phyloP scores from a whole-genome alignment of 306 rosid species.

The Oemleria cerasiformis region DNA sequence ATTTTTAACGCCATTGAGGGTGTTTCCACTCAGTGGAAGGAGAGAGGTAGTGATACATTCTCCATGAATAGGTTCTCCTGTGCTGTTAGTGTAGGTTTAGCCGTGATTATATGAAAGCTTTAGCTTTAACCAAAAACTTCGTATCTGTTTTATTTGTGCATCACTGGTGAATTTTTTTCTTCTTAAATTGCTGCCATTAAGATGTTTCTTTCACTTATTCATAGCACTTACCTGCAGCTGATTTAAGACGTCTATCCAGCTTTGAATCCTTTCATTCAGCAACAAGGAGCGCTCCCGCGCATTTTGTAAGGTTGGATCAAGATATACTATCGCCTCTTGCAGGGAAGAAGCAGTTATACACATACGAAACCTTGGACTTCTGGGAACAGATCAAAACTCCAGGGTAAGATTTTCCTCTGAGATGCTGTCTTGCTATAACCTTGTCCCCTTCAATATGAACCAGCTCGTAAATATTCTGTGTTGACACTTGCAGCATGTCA shows the following conservation, averaged over 20 bases:
- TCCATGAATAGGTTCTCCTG: neutral
- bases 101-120: neutral
- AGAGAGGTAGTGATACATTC: constrained; percentile 52
- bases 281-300: constrained; percentile 68
- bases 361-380: constrained; percentile 77
- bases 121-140: neutral
- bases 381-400: constrained; percentile 99
- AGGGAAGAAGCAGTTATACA: constrained; percentile 84
- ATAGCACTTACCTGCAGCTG: constrained; percentile 51
- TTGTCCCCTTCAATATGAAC: constrained; percentile 12
- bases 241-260: constrained; percentile 87
- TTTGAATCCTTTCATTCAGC: constrained; percentile 86
- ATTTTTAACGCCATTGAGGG: constrained; percentile 72
- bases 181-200: neutral
- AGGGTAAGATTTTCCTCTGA: constrained; percentile 45
- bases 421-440: constrained; percentile 13
- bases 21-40: constrained; percentile 76
- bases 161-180: neutral
- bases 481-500: constrained; percentile 73
- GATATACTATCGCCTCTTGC: constrained; percentile 96
- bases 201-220: neutral
- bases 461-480: constrained; percentile 10
- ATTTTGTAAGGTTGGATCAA: constrained; percentile 93
- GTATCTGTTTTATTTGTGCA: neutral
- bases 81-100: neutral